Base-by-base conservation (phyloP, 1,139 yeast genomes). In the Nakaseomyces delphensis region DNA sequence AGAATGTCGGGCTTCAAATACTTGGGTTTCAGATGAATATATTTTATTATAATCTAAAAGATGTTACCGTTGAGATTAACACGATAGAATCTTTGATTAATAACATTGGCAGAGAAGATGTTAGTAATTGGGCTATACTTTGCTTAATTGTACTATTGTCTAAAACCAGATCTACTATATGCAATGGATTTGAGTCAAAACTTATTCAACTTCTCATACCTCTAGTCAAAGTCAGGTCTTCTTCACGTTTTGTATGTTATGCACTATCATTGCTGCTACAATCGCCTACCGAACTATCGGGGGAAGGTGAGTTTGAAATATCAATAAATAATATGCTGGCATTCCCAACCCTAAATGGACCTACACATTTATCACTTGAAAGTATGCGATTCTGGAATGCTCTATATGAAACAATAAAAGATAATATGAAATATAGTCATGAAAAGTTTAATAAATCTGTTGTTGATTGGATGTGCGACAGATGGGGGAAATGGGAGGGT, bases 181-280 rank as follows among this genome's bases (percentile, higher is more conserved):
- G 47, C 2, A 38, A 44, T 16, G 49, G 46, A 2, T 47, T 48
- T 13, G 37, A 60, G 1, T 51, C 54, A 13, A 60, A 56, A 19
- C 27, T 65, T 2, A 48, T 76, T 11, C 71, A 70, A 43, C 55
- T 72, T 24, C 57, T 71, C n/a, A 51, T 79, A 10, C 74, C 72
- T n/a, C 59, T 68, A 43, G 43, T 77, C 15, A 76, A 71, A 42
- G 62, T 6, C 7, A 11, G 18, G 8, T 10, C 4, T 65, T 16
- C 54, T 4, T 31, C 35, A 9, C 35, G 23, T 4, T 18, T 10
- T 31, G 20, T 23, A 16, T 31, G 35, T 11, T 31, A 11, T 4
- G 20, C 23, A 4, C 35, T 31, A 18, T 16, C 35, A 16, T 11
- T 31, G 4, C 5, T 16, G 7, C n/a, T 31, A 9, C 21, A 16